Evolutionary conservation across 2,329 filamentous ascomycete species (phyloP).

Genomic region (Aspergillus aculeatus): DNA sequence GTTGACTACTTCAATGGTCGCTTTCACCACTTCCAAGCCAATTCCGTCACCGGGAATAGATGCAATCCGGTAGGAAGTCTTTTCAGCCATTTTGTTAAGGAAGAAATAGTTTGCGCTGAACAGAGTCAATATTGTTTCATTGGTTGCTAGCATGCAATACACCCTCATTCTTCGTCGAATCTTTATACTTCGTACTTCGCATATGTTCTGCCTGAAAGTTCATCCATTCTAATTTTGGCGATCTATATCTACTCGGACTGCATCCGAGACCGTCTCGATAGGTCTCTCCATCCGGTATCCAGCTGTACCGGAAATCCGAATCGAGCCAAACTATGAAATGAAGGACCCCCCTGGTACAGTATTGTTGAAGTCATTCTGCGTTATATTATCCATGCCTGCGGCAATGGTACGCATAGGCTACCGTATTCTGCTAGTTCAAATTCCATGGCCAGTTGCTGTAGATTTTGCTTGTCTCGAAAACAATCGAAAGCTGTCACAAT

Average conservation of each 20-base stretch:
- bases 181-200: not conserved
- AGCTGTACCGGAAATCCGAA: too few species aligned
- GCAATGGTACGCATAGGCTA: too few species aligned
- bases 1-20: constrained; percentile 50
- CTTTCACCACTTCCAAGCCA: constrained; percentile 61
- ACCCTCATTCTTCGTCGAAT: not conserved
- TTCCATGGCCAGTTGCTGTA: too few species aligned
- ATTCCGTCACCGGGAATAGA: constrained; percentile 65
- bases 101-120: not conserved
- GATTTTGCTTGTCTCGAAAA: too few species aligned
- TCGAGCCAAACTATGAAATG: too few species aligned
- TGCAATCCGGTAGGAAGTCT: constrained; percentile 48
- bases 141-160: not conserved
- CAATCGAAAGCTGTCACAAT: too few species aligned
- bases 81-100: constrained; percentile 2
- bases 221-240: not conserved
- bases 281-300: not conserved
- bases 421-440: too few species aligned
- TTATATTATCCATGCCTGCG: too few species aligned
- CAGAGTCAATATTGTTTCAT: not conserved
- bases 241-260: constrained; percentile 1
- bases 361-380: too few species aligned
- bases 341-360: too few species aligned
- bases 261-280: not conserved
- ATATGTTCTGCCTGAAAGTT: constrained; percentile 9